phyloP scores from a whole-genome alignment of 2,329 filamentous ascomycete genomes.

The Claviceps quebecensis region DNA sequence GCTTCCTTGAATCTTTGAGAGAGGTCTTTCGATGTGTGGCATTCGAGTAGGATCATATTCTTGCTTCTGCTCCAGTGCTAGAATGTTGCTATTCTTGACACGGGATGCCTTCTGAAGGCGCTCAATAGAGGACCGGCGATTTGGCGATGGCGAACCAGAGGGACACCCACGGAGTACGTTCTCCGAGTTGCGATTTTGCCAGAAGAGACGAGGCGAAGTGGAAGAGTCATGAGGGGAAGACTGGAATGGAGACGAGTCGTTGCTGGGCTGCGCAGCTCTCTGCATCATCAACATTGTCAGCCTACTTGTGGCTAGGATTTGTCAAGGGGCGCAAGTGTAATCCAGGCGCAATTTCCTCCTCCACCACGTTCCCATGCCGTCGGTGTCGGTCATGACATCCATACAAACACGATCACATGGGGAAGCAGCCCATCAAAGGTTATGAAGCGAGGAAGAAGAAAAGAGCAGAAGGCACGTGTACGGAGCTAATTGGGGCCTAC shows the following conservation, averaged over 20 bases:
- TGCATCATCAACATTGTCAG: slow-evolving; percentile 25
- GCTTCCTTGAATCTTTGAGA: slow-evolving; percentile 64
- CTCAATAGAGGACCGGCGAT: slow-evolving; percentile 82
- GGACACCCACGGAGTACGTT: slow-evolving; percentile 55
- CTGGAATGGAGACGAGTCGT: slow-evolving; percentile 73
- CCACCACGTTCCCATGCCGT: background rate
- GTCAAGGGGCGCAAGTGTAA: background rate
- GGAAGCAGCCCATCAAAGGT: background rate
- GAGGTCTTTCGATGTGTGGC: slow-evolving; percentile 66
- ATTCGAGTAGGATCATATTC: slow-evolving; percentile 78
- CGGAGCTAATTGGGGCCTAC: slow-evolving; percentile 13
- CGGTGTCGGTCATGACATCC: background rate
- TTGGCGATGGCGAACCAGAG: slow-evolving; percentile 51
- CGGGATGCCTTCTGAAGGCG: slow-evolving; percentile 87
- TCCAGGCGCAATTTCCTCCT: background rate
- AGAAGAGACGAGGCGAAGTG: slow-evolving; percentile 75
- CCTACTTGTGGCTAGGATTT: slow-evolving; percentile 5
- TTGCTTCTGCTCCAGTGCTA: slow-evolving; percentile 80
- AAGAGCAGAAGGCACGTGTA: background rate
- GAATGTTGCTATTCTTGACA: slow-evolving; percentile 96
- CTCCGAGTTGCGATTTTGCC: slow-evolving; percentile 71
- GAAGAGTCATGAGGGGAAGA: slow-evolving; percentile 58
- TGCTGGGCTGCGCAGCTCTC: slow-evolving; percentile 51
- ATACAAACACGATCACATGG: background rate
- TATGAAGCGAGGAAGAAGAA: background rate